Percentiles rank a stretch among this genome's conserved stretches.
These are phyloP conservation scores for Trichoderma simmonsii DNA, from an alignment of 2,329 filamentous ascomycete species.

Conservation along the genomic window DNA sequence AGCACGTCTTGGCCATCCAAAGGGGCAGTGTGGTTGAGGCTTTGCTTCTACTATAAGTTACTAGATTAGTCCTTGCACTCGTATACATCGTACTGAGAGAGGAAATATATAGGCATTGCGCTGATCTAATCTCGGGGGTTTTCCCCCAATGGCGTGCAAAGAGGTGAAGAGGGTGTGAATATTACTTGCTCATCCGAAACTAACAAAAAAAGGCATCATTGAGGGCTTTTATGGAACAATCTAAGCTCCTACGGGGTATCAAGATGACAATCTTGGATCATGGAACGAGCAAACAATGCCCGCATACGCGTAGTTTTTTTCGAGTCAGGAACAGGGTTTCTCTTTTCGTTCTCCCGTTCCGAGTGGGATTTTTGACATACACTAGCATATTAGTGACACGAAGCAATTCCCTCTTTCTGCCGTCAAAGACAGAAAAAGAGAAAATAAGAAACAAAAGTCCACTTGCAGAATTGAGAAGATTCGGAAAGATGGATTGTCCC, in stretches of 20 bases:
- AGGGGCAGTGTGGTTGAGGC: background rate
- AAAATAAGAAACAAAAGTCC: background rate
- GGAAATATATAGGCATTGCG: background rate
- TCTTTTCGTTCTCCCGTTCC: background rate
- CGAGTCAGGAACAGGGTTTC: too few relatives aligned
- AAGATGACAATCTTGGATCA: background rate
- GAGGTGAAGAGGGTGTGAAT: background rate
- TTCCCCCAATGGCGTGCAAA: background rate
- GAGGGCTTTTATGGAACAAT: background rate
- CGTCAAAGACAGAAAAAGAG: too few relatives aligned
- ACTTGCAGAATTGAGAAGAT: background rate
- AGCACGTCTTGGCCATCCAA: background rate
- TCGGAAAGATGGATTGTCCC: background rate
- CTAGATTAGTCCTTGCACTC: background rate
- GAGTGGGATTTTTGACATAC: background rate
- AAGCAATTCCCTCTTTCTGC: too few relatives aligned
- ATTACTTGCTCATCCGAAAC: background rate
- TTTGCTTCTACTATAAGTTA: background rate
- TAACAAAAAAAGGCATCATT: background rate
- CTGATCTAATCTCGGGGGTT: background rate
- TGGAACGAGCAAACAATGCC: background rate
- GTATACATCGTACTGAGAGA: background rate
- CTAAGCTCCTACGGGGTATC: background rate
- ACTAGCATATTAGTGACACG: too few relatives aligned
- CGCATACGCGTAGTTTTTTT: background rate